phyloP scores from a whole-genome alignment of 371 early-diverging fungal genomes.

The Lichtheimia ramosa region DNA sequence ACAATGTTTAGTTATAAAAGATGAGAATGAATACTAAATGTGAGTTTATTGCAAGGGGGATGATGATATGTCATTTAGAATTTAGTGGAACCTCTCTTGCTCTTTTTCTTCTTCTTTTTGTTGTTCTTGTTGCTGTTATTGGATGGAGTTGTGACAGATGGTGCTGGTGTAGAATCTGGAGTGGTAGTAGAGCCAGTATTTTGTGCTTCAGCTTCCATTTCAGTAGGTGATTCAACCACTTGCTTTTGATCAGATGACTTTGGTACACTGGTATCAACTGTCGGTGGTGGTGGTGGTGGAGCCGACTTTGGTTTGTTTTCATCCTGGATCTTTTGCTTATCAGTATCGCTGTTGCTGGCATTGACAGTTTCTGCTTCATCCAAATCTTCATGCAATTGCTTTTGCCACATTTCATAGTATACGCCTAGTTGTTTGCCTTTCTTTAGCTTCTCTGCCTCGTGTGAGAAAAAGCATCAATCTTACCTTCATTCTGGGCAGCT shows the following conservation, averaged over 20 bases:
- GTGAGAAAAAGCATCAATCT: too few species aligned
- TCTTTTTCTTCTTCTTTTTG: constrained; percentile 1
- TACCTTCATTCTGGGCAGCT: neutral
- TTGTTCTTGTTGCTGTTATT: neutral
- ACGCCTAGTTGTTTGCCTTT: constrained; percentile 36
- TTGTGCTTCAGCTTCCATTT: constrained; percentile 1
- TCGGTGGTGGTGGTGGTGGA: neutral
- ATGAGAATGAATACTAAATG: too few species aligned
- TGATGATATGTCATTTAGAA: neutral
- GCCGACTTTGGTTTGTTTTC: neutral
- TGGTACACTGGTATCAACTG: neutral
- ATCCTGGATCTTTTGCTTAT: neutral
- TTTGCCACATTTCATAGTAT: constrained; percentile 89
- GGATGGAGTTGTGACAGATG: neutral
- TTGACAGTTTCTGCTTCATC: neutral
- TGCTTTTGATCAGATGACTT: neutral
- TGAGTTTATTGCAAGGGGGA: too few species aligned
- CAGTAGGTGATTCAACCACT: constrained; percentile 11
- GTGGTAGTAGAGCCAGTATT: neutral
- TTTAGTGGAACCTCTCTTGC: neutral
- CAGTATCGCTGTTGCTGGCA: neutral
- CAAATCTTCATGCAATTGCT: constrained; percentile 76
- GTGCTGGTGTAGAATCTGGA: neutral
- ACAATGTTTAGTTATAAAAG: too few species aligned
- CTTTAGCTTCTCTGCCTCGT: too few species aligned